Conservation (phyloP, 148 eudicot species). For the Camellia lanceoleosa region DNA sequence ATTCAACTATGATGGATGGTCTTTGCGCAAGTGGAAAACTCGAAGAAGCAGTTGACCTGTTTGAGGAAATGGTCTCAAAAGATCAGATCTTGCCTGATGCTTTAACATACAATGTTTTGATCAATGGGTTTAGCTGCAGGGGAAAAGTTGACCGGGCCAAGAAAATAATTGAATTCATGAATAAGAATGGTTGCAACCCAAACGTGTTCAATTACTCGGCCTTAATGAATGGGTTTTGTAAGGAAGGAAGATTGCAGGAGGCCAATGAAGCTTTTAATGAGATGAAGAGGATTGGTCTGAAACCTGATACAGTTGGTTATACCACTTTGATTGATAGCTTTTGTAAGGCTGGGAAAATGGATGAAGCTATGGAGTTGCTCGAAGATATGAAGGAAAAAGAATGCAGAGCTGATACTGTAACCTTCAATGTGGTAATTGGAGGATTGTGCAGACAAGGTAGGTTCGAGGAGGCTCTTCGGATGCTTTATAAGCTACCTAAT, state of each 20-base stretch:
- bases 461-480: constrained; percentile 59
- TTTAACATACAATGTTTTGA: constrained; percentile 76
- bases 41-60: constrained; percentile 64
- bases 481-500: constrained; percentile 71
- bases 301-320: constrained; percentile 69
- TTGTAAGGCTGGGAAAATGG: constrained; percentile 49
- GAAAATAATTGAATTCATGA: constrained; percentile 77
- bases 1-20: constrained; percentile 77
- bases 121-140: constrained; percentile 70
- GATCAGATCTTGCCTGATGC: constrained; percentile 80
- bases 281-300: constrained; percentile 57
- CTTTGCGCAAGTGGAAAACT: constrained; percentile 59
- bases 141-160: constrained; percentile 77
- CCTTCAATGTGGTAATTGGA: constrained; percentile 65
- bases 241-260: constrained; percentile 62
- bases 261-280: constrained; percentile 60
- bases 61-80: constrained; percentile 84
- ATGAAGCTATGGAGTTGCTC: constrained; percentile 63
- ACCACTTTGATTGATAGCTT: constrained; percentile 78
- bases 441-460: constrained; percentile 59
- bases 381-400: constrained; percentile 61
- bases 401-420: constrained; percentile 69
- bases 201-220: constrained; percentile 69
- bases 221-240: constrained; percentile 80
- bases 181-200: constrained; percentile 73